Percentiles rank a stretch among this genome's conserved stretches.
Evolutionary conservation across 2,329 filamentous ascomycete species (phyloP).

Genomic region (Zalaria sp.): DNA sequence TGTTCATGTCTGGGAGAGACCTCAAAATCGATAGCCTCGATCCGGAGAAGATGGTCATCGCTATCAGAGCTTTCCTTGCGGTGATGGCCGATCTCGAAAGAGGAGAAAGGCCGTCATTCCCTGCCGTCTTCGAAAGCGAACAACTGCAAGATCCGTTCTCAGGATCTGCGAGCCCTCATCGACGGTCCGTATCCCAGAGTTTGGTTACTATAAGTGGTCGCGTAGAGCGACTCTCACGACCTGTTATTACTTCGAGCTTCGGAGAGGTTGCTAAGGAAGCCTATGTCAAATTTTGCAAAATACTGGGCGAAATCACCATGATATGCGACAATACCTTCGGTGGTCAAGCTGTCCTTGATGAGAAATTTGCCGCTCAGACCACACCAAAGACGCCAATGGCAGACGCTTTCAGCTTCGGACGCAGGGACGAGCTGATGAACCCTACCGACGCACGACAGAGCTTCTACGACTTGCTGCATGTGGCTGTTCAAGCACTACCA

Average conservation of each 20-base stretch:
- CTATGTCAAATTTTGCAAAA: constrained; percentile 84
- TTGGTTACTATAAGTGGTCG: constrained; percentile 23
- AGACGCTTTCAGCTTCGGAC: constrained; percentile 82
- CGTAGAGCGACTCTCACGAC: constrained; percentile 53
- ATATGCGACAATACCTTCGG: constrained; percentile 96
- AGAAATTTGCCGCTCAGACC: constrained; percentile 75
- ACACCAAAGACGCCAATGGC: constrained; percentile 90
- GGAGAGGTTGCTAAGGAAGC: constrained; percentile 69
- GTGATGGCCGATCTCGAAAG: constrained; percentile 90
- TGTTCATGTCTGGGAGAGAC: constrained; percentile 46
- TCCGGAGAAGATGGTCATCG: constrained; percentile 93
- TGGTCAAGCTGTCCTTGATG: constrained; percentile 85
- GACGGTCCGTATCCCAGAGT: constrained; percentile 20
- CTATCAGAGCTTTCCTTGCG: constrained; percentile 82
- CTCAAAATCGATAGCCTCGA: constrained; percentile 84
- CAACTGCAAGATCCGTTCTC: constrained; percentile 25
- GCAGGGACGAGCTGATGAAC: constrained; percentile 63
- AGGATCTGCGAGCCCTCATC: constrained; percentile 18
- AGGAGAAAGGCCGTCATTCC: constrained; percentile 73
- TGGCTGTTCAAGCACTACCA: constrained; percentile 87
- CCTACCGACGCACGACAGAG: constrained; percentile 75
- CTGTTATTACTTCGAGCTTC: constrained; percentile 47
- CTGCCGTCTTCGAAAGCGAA: constrained; percentile 45
- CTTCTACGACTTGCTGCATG: constrained; percentile 90
- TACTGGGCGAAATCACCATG: constrained; percentile 88